A percentile compares a stretch with the other conserved stretches of the same genome.
Evolutionary conservation across 2,329 filamentous ascomycete genomes (phyloP).

Genomic region (Aspergillus phoenicis): DNA sequence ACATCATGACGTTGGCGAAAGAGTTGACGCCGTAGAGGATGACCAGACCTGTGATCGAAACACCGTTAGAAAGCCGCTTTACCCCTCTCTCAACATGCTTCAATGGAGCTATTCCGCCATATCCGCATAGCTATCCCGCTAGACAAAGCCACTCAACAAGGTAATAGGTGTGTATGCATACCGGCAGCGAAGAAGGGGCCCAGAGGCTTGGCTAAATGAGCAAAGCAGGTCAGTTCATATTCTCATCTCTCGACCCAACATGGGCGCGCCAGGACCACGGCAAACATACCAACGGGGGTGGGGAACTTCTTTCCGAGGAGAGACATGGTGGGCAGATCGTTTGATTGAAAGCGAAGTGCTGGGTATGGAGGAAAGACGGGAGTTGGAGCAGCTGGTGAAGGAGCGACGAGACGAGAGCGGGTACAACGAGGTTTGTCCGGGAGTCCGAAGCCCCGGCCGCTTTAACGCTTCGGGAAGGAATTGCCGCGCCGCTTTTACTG

Average conservation of each 20-base stretch:
- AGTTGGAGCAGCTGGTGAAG: constrained; percentile 34
- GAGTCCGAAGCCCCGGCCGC: constrained; percentile 30
- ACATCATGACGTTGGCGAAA: constrained; percentile 73
- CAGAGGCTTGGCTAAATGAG: constrained; percentile 76
- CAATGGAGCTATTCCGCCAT: neutral
- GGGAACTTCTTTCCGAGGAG: constrained; percentile 85
- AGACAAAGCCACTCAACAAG: neutral
- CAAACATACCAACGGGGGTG: constrained; percentile 70
- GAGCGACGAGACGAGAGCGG: constrained; percentile 35
- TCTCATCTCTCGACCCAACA: constrained; percentile 12
- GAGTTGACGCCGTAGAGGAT: constrained; percentile 92
- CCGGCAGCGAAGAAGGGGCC: constrained; percentile 92
- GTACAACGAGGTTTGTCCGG: constrained; percentile 44
- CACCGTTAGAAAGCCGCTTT: constrained; percentile 28
- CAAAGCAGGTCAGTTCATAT: constrained; percentile 33
- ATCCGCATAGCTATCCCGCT: neutral
- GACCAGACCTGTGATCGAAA: constrained; percentile 65
- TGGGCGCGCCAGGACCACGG: neutral
- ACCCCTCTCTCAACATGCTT: neutral
- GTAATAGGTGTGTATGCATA: constrained; percentile 56
- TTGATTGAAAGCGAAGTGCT: constrained; percentile 32
- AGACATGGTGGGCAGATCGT: constrained; percentile 64
- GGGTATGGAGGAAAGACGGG: constrained; percentile 22
- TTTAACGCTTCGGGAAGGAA: constrained; percentile 19
- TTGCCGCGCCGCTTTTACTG: constrained; percentile 34